phyloP scores from a whole-genome alignment of 768 basidiomycete species.

The Tricholoma flavovirens region DNA sequence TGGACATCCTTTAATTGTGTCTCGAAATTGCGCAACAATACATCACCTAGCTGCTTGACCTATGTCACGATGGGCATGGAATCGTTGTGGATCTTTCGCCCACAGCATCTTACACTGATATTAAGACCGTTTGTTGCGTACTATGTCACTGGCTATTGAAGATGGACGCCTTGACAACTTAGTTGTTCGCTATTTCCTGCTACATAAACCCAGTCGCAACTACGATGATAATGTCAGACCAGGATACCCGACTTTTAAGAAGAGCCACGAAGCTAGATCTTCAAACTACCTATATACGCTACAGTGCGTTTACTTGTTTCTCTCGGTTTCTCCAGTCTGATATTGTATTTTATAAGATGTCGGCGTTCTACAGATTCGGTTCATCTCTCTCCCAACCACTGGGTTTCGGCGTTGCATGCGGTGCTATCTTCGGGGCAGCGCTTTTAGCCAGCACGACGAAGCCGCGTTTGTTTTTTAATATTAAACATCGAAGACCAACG shows the following conservation, averaged over 20 bases:
- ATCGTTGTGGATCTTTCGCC: not conserved
- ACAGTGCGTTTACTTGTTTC: not conserved
- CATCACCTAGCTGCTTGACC: not conserved
- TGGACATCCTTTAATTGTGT: not conserved
- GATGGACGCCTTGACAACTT: not conserved
- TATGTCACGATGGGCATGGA: not conserved
- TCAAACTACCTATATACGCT: not conserved
- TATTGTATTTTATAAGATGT: not conserved
- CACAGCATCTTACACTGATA: not conserved
- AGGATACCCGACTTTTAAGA: not conserved
- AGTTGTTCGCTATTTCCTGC: not conserved
- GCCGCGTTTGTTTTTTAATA: not conserved
- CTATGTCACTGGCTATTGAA: not conserved
- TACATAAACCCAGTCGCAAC: not conserved
- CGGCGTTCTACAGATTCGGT: not conserved
- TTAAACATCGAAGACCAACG: not conserved
- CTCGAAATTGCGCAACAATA: not conserved
- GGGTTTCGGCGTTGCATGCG: not conserved
- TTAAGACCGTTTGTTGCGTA: no score
- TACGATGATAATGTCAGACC: not conserved
- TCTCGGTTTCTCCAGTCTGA: not conserved
- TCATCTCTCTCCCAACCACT: not conserved
- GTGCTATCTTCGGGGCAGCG: not conserved
- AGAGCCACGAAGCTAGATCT: not conserved
- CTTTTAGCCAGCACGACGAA: not conserved